Percentiles rank a stretch among this genome's conserved stretches.
phyloP scores from a whole-genome alignment of 2,329 filamentous ascomycete genomes.

The Diaporthe citrichinensis region DNA sequence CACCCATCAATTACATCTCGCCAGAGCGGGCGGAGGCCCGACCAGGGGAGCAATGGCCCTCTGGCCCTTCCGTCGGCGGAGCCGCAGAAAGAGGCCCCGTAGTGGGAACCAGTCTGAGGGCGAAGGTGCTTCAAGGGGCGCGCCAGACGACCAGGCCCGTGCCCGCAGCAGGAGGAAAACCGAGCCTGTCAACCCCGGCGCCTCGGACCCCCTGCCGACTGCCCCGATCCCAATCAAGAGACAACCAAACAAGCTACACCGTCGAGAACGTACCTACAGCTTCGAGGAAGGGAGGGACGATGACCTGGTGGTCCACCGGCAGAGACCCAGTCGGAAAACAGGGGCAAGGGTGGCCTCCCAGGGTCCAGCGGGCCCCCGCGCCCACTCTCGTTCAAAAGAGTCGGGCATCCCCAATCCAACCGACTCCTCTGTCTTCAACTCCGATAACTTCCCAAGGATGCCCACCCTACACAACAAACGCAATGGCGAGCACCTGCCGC shows the following conservation, averaged over 20 bases:
- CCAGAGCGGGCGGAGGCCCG: slow-evolving; percentile 33
- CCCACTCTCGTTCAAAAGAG: slow-evolving; percentile 42
- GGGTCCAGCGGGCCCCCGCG: slow-evolving; percentile 40
- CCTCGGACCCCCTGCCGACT: slow-evolving; percentile 39
- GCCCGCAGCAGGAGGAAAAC: slow-evolving; percentile 53
- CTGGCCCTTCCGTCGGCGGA: slow-evolving; percentile 86
- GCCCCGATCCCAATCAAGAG: slow-evolving; percentile 55
- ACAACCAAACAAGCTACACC: slow-evolving; percentile 64
- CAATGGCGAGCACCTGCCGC: slow-evolving; percentile 69
- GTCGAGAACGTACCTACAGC: slow-evolving; percentile 68
- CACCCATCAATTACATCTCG: slow-evolving; percentile 15
- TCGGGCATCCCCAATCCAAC: slow-evolving; percentile 23
- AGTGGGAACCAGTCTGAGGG: slow-evolving; percentile 67
- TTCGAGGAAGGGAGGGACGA: slow-evolving; percentile 74
- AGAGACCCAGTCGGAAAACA: slow-evolving; percentile 45
- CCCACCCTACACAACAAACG: slow-evolving; percentile 74
- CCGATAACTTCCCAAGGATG: slow-evolving; percentile 54
- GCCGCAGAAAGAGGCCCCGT: slow-evolving; percentile 72
- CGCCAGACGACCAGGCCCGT: slow-evolving; percentile 44
- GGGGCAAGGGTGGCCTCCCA: slow-evolving; percentile 44
- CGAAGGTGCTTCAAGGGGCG: slow-evolving; percentile 55
- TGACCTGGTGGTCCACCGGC: slow-evolving; percentile 59
- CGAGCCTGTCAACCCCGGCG: slow-evolving; percentile 46
- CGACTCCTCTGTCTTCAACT: slow-evolving; percentile 41
- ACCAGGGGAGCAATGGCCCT: slow-evolving; percentile 72